Evolutionary conservation across 495 filamentous ascomycete species (phyloP).

Genomic region (Lindgomyces ingoldianus): DNA sequence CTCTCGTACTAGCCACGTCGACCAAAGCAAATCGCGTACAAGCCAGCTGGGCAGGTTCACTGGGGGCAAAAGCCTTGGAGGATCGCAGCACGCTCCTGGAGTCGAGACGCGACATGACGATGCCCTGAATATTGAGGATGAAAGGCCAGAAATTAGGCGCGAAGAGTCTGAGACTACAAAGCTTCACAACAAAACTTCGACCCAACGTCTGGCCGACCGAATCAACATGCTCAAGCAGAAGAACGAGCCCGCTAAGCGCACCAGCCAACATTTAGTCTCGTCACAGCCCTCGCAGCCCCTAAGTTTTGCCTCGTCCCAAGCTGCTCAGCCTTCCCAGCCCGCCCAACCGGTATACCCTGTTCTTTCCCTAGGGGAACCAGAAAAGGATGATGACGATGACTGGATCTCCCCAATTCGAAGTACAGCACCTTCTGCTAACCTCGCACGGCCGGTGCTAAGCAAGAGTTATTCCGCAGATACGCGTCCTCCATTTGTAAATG

Average conservation of each 20-base stretch:
- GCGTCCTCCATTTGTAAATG: neutral
- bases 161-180: constrained; percentile 52
- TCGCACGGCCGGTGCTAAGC: constrained; percentile 42
- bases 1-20: constrained; percentile 78
- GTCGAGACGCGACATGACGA: constrained; percentile 54
- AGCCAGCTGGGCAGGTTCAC: constrained; percentile 68
- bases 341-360: constrained; percentile 57
- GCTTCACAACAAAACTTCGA: constrained; percentile 83
- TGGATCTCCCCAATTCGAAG: constrained; percentile 65
- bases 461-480: constrained; percentile 63
- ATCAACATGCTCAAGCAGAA: constrained; percentile 90
- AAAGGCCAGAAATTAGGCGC: constrained; percentile 39
- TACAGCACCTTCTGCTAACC: constrained; percentile 11
- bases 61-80: constrained; percentile 58
- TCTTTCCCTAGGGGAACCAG: constrained; percentile 46
- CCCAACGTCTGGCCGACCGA: constrained; percentile 85
- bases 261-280: constrained; percentile 8
- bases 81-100: constrained; percentile 49
- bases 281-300: constrained; percentile 10
- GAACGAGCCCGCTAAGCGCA: constrained; percentile 58
- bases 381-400: constrained; percentile 60
- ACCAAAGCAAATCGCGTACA: constrained; percentile 58
- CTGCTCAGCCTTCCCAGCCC: constrained; percentile 2
- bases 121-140: constrained; percentile 61
- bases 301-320: neutral